Conservation (phyloP, 148 eudicot species). For the Camellia japonica region DNA sequence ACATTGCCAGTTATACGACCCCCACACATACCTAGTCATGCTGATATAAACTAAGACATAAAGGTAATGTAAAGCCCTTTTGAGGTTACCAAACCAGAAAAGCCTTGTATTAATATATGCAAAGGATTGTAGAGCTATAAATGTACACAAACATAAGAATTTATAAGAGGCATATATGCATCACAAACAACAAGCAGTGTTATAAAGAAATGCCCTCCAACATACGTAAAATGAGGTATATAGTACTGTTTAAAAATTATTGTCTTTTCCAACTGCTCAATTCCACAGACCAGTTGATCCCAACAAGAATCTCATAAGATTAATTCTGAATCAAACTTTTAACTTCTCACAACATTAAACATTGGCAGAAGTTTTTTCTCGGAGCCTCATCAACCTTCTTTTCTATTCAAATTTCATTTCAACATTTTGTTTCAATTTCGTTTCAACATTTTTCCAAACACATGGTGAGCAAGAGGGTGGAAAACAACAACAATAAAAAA, state of each 20-base stretch:
- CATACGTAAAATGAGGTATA: constrained; percentile 24
- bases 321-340: constrained; percentile 13
- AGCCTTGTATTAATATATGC: constrained; percentile 10
- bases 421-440: too few species aligned
- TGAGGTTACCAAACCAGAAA: constrained; percentile 16
- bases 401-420: constrained; percentile 38
- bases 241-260: constrained; percentile 33
- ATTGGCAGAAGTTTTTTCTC: constrained; percentile 60
- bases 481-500: too few species aligned
- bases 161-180: constrained; percentile 9
- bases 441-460: too few species aligned
- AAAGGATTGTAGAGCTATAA: constrained; percentile 7
- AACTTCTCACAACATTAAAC: constrained; percentile 66
- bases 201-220: neutral
- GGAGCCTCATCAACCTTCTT: constrained; percentile 86
- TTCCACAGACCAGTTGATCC: constrained; percentile 23
- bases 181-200: neutral
- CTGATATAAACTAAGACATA: too few species aligned
- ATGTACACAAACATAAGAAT: constrained; percentile 21
- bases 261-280: constrained; percentile 14
- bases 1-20: too few species aligned
- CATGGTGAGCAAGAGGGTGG: too few species aligned
- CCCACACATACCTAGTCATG: too few species aligned
- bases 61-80: neutral
- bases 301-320: constrained; percentile 20